A percentile compares a stretch with the other conserved stretches of the same genome.
phyloP scores from a whole-genome alignment of 352 stramenopile genomes.

The Globisporangium rhizosaccharum region DNA sequence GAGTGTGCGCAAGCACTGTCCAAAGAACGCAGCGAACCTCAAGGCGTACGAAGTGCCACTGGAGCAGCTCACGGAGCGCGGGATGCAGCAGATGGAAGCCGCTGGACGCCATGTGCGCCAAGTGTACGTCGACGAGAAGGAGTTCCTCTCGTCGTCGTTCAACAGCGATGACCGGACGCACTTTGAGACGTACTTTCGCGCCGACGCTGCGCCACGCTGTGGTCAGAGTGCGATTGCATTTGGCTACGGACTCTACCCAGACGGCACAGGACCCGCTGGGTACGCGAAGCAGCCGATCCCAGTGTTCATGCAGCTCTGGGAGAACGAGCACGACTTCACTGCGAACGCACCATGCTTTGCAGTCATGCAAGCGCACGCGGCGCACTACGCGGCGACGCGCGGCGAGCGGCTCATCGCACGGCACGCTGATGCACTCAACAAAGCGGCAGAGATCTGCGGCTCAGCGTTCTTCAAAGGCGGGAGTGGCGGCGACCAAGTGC shows the following conservation, averaged over 20 bases:
- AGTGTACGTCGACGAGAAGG: constrained; percentile 59
- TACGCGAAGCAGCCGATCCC: constrained; percentile 62
- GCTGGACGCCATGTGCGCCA: constrained; percentile 61
- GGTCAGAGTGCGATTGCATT: constrained; percentile 66
- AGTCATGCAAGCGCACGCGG: constrained; percentile 47
- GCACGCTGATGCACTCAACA: constrained; percentile 34
- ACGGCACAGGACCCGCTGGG: constrained; percentile 51
- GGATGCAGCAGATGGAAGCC: constrained; percentile 66
- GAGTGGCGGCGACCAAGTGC: constrained; percentile 30
- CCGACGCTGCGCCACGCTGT: constrained; percentile 60
- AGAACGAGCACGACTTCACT: constrained; percentile 80
- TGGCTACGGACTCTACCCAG: constrained; percentile 64
- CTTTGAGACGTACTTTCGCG: constrained; percentile 74
- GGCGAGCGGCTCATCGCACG: constrained; percentile 34
- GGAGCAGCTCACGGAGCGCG: constrained; percentile 67
- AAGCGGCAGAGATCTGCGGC: constrained; percentile 39
- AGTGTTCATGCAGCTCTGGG: constrained; percentile 71
- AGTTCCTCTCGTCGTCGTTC: constrained; percentile 61
- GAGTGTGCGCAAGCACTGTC: constrained; percentile 51
- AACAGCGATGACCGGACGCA: constrained; percentile 49
- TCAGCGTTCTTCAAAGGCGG: constrained; percentile 33
- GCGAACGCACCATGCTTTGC: constrained; percentile 61
- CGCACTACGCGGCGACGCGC: constrained; percentile 31
- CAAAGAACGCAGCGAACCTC: constrained; percentile 58
- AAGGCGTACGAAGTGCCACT: constrained; percentile 55